Evolutionary conservation across 2,329 filamentous ascomycete genomes (phyloP).

Genomic region (Neurospora sp.): DNA sequence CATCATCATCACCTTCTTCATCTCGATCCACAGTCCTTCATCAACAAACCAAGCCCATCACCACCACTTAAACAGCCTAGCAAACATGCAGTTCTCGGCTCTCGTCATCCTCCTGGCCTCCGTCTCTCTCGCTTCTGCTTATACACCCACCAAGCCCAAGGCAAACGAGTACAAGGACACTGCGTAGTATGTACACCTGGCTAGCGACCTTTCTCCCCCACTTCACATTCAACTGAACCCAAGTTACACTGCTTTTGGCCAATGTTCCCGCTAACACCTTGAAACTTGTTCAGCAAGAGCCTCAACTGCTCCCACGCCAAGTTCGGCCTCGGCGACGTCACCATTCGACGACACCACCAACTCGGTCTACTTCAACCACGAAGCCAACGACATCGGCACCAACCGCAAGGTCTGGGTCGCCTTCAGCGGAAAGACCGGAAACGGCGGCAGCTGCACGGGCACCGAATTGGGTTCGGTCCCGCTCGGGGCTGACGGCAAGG

Average conservation of each 20-base stretch:
- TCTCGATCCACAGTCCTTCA: rapidly evolving
- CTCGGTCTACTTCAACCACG: not conserved
- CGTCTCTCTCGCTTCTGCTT: rapidly evolving
- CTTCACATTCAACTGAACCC: too few relatives aligned
- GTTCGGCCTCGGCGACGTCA: not conserved
- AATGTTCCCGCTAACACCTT: too few relatives aligned
- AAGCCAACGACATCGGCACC: too few relatives aligned
- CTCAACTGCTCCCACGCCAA: not conserved
- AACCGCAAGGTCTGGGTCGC: conserved; percentile 68
- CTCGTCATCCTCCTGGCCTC: not conserved
- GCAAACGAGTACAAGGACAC: not conserved
- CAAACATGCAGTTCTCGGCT: not conserved
- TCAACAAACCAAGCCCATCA: too few relatives aligned
- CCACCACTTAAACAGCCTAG: not conserved
- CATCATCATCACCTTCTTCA: too few relatives aligned
- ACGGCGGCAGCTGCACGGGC: conserved; percentile 54
- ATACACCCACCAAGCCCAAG: not conserved
- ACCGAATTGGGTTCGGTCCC: not conserved
- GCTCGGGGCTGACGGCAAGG: conserved; percentile 51
- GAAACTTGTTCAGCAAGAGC: not conserved
- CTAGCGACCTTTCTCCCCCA: too few relatives aligned
- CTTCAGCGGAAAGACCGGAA: conserved; percentile 57
- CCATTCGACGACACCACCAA: not conserved
- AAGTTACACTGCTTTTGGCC: too few relatives aligned
- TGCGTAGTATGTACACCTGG: not conserved